Percentiles rank a stretch among this genome's conserved stretches.
Evolutionary conservation across 495 filamentous ascomycete genomes (phyloP).

Genomic region (Friedmanniomyces simplex): DNA sequence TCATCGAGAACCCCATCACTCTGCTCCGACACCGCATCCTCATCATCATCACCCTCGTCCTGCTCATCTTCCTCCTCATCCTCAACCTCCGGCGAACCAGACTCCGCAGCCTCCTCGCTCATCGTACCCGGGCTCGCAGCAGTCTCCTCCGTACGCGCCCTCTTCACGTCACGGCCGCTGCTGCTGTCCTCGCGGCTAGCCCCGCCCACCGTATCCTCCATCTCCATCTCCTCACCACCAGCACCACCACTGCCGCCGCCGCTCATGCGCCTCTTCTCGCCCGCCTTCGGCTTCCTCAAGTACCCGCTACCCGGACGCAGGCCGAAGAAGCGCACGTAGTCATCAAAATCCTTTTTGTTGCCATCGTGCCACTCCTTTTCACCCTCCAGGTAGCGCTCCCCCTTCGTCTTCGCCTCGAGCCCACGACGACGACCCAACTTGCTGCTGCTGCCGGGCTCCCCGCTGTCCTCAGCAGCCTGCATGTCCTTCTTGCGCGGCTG

Average conservation of each 20-base stretch:
- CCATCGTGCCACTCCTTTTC: conserved; percentile 8
- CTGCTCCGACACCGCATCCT: conserved; percentile 11
- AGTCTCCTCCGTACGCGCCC: neutral
- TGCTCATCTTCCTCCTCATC: neutral
- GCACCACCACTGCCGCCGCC: too few relatives aligned
- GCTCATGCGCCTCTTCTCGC: neutral
- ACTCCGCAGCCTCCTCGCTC: neutral
- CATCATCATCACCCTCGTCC: neutral
- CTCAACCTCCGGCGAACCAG: neutral
- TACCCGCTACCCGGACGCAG: neutral
- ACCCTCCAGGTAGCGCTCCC: neutral
- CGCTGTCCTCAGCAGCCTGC: neutral
- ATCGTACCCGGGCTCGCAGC: neutral
- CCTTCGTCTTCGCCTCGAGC: neutral
- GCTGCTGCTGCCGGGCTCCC: neutral
- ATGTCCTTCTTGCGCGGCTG: neutral
- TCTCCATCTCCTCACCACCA: neutral
- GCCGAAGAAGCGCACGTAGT: conserved; percentile 11
- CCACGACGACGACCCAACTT: neutral
- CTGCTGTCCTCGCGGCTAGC: neutral
- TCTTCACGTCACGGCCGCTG: neutral
- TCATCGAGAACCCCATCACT: conserved; percentile 7
- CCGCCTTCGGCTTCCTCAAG: neutral
- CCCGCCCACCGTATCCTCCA: neutral
- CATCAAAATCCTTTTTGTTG: conserved; percentile 6